A percentile compares a stretch with the other conserved stretches of the same genome.
phyloP scores from a whole-genome alignment of 805 yeast genomes.

The Saturnispora quitensis region DNA sequence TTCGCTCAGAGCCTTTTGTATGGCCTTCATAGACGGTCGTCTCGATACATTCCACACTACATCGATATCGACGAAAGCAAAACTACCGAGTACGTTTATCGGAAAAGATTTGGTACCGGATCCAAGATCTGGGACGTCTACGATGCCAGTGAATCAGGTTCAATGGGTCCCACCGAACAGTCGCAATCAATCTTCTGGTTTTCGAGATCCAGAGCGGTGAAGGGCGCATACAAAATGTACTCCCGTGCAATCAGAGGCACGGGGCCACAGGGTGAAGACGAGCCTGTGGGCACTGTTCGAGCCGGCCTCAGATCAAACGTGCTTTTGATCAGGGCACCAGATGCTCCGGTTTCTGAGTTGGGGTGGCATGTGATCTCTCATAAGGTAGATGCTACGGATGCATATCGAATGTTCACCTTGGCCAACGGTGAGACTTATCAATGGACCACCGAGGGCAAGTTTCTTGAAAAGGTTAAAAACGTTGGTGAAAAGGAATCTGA shows the following conservation, averaged over 20 bases:
- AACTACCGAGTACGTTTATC: slow-evolving; percentile 36
- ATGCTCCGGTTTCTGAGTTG: slow-evolving; percentile 42
- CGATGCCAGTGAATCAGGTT: slow-evolving; percentile 32
- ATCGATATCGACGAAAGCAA: slow-evolving; percentile 33
- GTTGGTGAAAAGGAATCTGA: slow-evolving; percentile 58
- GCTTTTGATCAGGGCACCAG: slow-evolving; percentile 42
- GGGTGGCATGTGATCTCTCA: slow-evolving; percentile 59
- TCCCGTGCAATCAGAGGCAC: slow-evolving; percentile 32
- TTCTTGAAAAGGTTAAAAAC: slow-evolving; percentile 47
- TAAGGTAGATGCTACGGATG: slow-evolving; percentile 51
- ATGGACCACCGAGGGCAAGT: slow-evolving; percentile 55
- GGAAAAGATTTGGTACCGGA: slow-evolving; percentile 53
- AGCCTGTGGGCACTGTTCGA: slow-evolving; percentile 48
- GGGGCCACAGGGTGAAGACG: slow-evolving; percentile 41
- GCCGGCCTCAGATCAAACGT: slow-evolving; percentile 57
- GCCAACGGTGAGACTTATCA: slow-evolving; percentile 55
- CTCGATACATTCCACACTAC: slow-evolving; percentile 47
- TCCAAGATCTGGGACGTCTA: slow-evolving; percentile 48
- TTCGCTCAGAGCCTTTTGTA: slow-evolving; percentile 44
- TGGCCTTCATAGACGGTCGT: slow-evolving; percentile 47
- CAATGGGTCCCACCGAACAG: slow-evolving; percentile 35
- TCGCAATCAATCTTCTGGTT: slow-evolving; percentile 41
- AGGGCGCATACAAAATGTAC: slow-evolving; percentile 56
- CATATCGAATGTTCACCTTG: slow-evolving; percentile 50
- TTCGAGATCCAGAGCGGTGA: slow-evolving; percentile 55